Percentiles rank a stretch among this genome's conserved stretches.
Conservation (phyloP, 2,329 filamentous ascomycete genomes). For the Cladosporium sp. region DNA sequence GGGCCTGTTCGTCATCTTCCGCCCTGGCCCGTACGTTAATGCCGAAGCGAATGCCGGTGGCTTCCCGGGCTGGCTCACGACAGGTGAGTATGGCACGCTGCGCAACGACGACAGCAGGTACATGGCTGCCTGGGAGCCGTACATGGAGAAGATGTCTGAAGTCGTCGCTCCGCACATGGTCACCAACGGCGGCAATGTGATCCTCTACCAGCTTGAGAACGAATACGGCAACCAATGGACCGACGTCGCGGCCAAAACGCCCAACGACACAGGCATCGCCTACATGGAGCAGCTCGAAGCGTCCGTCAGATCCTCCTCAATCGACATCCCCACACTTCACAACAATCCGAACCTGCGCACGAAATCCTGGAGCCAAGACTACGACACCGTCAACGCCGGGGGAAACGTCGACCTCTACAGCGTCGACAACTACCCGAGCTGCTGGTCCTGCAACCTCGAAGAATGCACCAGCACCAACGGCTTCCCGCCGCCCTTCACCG, state of each 20-base stretch:
- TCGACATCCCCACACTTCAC: conserved; percentile 50
- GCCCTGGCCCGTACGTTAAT: conserved; percentile 47
- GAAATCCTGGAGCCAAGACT: conserved; percentile 56
- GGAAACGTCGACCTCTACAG: conserved; percentile 52
- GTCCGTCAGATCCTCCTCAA: conserved; percentile 47
- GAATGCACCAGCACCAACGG: conserved; percentile 57
- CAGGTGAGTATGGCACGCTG: conserved; percentile 56
- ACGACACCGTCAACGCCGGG: conserved; percentile 40
- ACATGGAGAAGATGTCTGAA: conserved; percentile 55
- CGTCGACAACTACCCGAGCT: conserved; percentile 48
- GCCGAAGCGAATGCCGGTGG: conserved; percentile 71
- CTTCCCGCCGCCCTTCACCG: conserved; percentile 50
- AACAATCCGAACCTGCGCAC: conserved; percentile 56
- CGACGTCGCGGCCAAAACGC: conserved; percentile 32
- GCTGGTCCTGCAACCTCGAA: conserved; percentile 58
- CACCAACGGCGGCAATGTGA: conserved; percentile 73
- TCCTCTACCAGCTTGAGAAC: conserved; percentile 54
- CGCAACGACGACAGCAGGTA: conserved; percentile 58
- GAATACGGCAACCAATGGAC: conserved; percentile 41
- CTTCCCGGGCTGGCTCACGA: conserved; percentile 72
- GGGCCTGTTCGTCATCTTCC: conserved; percentile 69
- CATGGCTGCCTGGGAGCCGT: conserved; percentile 61
- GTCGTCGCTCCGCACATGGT: conserved; percentile 72
- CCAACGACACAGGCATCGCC: conserved; percentile 44
- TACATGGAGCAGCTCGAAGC: conserved; percentile 55